A percentile compares a stretch with the other conserved stretches of the same genome.
Evolutionary conservation across 2,329 filamentous ascomycete genomes (phyloP).

Genomic region (Onygenales sp.): DNA sequence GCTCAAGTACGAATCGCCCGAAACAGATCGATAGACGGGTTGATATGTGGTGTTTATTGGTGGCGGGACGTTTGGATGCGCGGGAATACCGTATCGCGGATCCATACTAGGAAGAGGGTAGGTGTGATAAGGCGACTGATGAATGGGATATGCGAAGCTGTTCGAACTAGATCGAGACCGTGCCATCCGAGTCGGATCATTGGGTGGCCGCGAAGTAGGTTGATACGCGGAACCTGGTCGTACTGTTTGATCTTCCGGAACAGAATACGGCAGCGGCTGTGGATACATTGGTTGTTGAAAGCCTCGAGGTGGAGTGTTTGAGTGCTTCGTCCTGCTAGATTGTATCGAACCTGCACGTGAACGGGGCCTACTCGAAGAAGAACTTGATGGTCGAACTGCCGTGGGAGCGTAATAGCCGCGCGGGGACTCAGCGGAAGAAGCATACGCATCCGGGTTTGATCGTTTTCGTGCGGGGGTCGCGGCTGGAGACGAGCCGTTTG

Average conservation of each 20-base stretch:
- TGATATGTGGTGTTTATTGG: constrained; percentile 15
- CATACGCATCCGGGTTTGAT: constrained; percentile 37
- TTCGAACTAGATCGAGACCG: constrained; percentile 30
- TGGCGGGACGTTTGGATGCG: neutral
- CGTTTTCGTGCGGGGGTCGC: constrained; percentile 18
- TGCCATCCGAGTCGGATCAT: constrained; percentile 39
- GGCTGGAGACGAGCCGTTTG: constrained; percentile 6
- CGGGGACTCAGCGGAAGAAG: constrained; percentile 41
- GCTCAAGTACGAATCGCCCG: constrained; percentile 12
- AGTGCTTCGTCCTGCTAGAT: constrained; percentile 27
- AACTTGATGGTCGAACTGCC: constrained; percentile 22
- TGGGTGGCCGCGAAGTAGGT: constrained; percentile 31
- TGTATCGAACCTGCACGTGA: constrained; percentile 35
- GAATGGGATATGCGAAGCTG: constrained; percentile 20
- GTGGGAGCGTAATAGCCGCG: constrained; percentile 31
- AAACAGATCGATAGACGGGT: constrained; percentile 14
- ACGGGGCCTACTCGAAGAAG: constrained; percentile 26
- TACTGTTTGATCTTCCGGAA: constrained; percentile 25
- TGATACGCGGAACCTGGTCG: constrained; percentile 27
- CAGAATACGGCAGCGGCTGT: constrained; percentile 22
- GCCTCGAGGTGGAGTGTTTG: constrained; percentile 26
- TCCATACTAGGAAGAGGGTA: constrained; percentile 22
- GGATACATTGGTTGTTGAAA: constrained; percentile 21
- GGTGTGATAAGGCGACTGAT: constrained; percentile 19
- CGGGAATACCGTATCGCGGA: constrained; percentile 19